These are phyloP conservation scores for Pinus taeda DNA, from an alignment of 75 land plant genomes.

Conservation along the genomic window DNA sequence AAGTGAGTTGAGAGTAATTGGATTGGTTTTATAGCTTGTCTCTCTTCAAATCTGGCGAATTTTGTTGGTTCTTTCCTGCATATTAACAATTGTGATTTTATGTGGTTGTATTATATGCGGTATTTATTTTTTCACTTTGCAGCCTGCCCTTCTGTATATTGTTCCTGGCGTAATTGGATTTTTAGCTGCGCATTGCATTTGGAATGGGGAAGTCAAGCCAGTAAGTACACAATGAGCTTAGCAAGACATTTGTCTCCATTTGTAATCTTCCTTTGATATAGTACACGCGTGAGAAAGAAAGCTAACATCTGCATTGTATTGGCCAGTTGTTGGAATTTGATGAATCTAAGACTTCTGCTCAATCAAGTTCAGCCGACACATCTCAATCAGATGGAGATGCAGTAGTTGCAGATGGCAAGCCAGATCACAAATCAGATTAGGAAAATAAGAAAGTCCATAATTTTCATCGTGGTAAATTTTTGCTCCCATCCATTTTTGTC, in stretches of 20 bases:
- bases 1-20: constrained; percentile 41
- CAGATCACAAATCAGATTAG: constrained; percentile 12
- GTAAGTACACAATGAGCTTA: constrained; percentile 27
- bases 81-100: background rate
- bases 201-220: constrained; percentile 89
- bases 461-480: no score
- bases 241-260: background rate
- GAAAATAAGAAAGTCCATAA: background rate
- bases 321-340: constrained; percentile 73
- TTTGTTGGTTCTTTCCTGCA: background rate
- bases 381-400: background rate
- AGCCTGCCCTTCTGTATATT: constrained; percentile 98
- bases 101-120: background rate
- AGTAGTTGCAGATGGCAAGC: background rate
- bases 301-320: constrained; percentile 3
- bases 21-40: constrained; percentile 31
- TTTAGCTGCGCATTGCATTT: constrained; percentile 71
- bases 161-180: constrained; percentile 96
- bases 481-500: no score
- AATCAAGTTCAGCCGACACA: constrained; percentile 8
- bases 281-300: background rate
- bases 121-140: constrained; percentile 14
- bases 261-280: background rate
- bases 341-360: constrained; percentile 46
- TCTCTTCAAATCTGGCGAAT: background rate